A percentile compares a stretch with the other conserved stretches of the same genome.
phyloP scores from a whole-genome alignment of 345 rosid genomes.

The Dovyalis caffra region DNA sequence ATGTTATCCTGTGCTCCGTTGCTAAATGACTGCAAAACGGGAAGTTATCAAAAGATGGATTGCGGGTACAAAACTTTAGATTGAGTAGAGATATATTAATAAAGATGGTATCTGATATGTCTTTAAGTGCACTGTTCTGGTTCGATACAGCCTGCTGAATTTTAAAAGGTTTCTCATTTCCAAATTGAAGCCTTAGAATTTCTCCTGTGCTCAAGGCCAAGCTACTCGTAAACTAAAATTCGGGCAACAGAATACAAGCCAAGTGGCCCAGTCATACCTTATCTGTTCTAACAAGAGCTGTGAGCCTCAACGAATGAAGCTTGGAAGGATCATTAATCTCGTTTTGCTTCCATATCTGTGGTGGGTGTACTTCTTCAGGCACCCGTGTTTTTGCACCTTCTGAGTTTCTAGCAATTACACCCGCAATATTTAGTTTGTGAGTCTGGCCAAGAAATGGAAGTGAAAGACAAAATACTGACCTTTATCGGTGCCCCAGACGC shows the following conservation, averaged over 20 bases:
- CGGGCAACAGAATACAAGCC: background rate
- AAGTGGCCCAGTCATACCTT: slow-evolving; percentile 22
- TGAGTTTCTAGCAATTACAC: slow-evolving; percentile 22
- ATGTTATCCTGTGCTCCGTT: background rate
- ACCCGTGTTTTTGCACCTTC: slow-evolving; percentile 26
- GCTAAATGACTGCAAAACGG: background rate
- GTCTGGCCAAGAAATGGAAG: background rate
- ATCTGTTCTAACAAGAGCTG: slow-evolving; percentile 23
- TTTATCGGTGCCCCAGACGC: background rate
- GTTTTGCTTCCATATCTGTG: slow-evolving; percentile 22
- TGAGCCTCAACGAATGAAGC: slow-evolving; percentile 31
- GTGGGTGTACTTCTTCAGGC: slow-evolving; percentile 22
- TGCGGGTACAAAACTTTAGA: background rate
- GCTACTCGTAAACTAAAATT: background rate
- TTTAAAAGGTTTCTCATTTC: background rate
- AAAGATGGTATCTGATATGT: background rate
- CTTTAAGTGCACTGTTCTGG: background rate
- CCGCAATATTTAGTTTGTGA: background rate
- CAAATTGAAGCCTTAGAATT: background rate
- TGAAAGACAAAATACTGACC: slow-evolving; percentile 4
- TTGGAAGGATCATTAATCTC: slow-evolving; percentile 38
- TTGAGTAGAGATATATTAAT: background rate
- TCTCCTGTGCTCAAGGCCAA: background rate
- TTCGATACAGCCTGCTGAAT: background rate
- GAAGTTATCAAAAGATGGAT: background rate